Percentiles rank a stretch among this genome's conserved stretches.
These are phyloP conservation scores for Arachnopeziza araneosa DNA, from an alignment of 2,329 filamentous ascomycete genomes.

Conservation along the genomic window DNA sequence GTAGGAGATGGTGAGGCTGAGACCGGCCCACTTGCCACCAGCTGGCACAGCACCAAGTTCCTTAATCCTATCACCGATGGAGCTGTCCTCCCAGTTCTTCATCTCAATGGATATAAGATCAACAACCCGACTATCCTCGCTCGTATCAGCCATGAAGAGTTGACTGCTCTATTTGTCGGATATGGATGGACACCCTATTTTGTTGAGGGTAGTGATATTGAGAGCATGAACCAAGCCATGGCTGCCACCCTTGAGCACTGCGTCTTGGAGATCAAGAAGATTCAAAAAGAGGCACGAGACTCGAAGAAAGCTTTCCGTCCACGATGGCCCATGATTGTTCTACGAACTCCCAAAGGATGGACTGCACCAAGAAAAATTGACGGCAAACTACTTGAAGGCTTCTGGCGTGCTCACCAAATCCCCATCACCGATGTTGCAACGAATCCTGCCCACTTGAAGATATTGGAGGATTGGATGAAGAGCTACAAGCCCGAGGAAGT, in stretches of 20 bases:
- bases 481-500: slow-evolving; percentile 69
- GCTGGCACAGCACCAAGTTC: slow-evolving; percentile 80
- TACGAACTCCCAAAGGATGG: slow-evolving; percentile 76
- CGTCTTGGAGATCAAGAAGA: slow-evolving; percentile 60
- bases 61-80: slow-evolving; percentile 74
- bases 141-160: slow-evolving; percentile 67
- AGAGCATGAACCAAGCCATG: slow-evolving; percentile 79
- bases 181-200: slow-evolving; percentile 79
- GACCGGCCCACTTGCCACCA: slow-evolving; percentile 71
- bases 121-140: slow-evolving; percentile 72
- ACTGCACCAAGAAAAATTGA: slow-evolving; percentile 68
- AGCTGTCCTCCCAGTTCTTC: slow-evolving; percentile 70
- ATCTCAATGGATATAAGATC: slow-evolving; percentile 82
- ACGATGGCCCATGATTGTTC: slow-evolving; percentile 73
- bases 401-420: slow-evolving; percentile 74
- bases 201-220: slow-evolving; percentile 68
- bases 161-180: slow-evolving; percentile 62
- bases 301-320: slow-evolving; percentile 65
- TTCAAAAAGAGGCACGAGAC: slow-evolving; percentile 67
- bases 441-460: slow-evolving; percentile 59
- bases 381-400: slow-evolving; percentile 67
- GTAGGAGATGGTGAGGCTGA: slow-evolving; percentile 80
- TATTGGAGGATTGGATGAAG: slow-evolving; percentile 72
- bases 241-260: slow-evolving; percentile 69
- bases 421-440: slow-evolving; percentile 65